Percentiles rank a stretch among this genome's conserved stretches.
Conservation (phyloP, 768 basidiomycete species). For the Sporobolomyces roseus region DNA sequence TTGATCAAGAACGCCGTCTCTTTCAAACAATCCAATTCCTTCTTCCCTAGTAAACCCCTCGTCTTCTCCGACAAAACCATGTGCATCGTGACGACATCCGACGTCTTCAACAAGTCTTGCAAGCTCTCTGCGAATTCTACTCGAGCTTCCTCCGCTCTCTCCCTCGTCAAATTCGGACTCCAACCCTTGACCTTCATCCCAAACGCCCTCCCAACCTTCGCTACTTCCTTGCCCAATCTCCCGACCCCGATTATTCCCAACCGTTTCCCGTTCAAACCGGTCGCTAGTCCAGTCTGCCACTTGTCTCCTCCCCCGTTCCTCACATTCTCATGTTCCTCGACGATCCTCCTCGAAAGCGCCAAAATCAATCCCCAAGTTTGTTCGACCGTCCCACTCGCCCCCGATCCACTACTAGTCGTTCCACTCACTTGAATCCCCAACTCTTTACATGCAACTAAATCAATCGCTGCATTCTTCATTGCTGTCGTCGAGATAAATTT, state of each 20-base stretch:
- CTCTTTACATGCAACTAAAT: conserved; percentile 53
- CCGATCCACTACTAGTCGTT: conserved; percentile 46
- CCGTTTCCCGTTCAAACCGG: conserved; percentile 58
- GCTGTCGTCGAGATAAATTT: conserved; percentile 63
- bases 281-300: conserved; percentile 59
- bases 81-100: conserved; percentile 64
- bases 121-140: conserved; percentile 57
- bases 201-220: conserved; percentile 58
- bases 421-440: conserved; percentile 59
- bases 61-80: conserved; percentile 59
- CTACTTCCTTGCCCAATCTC: conserved; percentile 57
- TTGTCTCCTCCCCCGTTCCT: not conserved
- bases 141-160: conserved; percentile 57
- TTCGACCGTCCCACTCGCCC: conserved; percentile 56
- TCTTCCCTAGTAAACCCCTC: conserved; percentile 54
- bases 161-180: conserved; percentile 63
- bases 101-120: conserved; percentile 56
- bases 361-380: conserved; percentile 65
- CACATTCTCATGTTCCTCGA: conserved; percentile 55
- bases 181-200: conserved; percentile 62
- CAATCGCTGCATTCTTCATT: conserved; percentile 54
- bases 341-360: conserved; percentile 56
- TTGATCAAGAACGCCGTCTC: conserved; percentile 62
- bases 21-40: conserved; percentile 59
- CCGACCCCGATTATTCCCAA: conserved; percentile 65